phyloP scores from a whole-genome alignment of 2,329 filamentous ascomycete species.

The Alternaria triticina region DNA sequence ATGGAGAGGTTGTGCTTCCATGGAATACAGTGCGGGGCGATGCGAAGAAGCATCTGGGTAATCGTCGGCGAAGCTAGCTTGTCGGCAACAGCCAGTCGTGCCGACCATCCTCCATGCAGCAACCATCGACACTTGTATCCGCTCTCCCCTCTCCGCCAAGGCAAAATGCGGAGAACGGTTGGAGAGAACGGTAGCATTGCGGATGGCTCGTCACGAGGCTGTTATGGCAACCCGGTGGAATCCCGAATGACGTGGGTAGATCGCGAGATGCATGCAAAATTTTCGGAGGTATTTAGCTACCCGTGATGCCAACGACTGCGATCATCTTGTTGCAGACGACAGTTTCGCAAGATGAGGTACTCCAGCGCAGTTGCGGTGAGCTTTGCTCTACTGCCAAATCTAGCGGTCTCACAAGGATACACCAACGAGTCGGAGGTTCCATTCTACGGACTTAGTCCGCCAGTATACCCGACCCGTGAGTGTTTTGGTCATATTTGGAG shows the following conservation, averaged over 20 bases:
- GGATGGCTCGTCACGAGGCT: slow-evolving; percentile 18
- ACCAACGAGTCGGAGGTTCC: slow-evolving; percentile 38
- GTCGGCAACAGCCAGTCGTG: background rate
- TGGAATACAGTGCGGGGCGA: background rate
- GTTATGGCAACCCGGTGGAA: background rate
- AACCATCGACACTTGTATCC: background rate
- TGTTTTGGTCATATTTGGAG: background rate
- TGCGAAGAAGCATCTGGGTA: background rate
- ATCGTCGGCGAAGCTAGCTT: background rate
- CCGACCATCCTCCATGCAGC: background rate
- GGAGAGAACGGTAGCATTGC: slow-evolving; percentile 6
- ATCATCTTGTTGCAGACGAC: background rate
- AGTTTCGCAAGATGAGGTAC: slow-evolving; percentile 12
- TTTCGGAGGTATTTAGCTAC: background rate
- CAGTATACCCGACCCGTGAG: slow-evolving; percentile 41
- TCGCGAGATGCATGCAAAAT: background rate
- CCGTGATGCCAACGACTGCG: background rate
- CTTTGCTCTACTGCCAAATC: slow-evolving; percentile 15
- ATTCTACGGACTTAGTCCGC: slow-evolving; percentile 37
- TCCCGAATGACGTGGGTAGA: slow-evolving; percentile 4
- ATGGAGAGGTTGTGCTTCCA: background rate
- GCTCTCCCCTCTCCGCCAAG: slow-evolving; percentile 22
- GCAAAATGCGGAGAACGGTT: slow-evolving; percentile 21
- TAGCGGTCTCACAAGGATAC: slow-evolving; percentile 23
- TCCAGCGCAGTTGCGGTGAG: background rate